phyloP scores from a whole-genome alignment of 2,329 filamentous ascomycete species.

The Huntiella bhutanensis region DNA sequence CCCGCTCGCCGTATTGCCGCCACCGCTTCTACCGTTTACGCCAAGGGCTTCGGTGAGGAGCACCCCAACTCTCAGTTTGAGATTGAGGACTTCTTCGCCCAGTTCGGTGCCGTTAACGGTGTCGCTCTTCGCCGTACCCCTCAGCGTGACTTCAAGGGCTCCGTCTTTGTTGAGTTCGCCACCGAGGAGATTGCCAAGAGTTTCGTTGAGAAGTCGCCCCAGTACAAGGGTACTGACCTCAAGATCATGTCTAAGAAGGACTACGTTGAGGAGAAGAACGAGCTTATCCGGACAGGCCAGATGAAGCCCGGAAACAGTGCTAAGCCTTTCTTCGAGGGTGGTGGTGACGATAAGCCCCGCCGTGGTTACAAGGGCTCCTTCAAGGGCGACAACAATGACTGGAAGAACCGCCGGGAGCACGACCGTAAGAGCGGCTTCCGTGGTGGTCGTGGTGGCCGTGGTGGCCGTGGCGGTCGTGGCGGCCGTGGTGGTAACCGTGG shows the following conservation, averaged over 20 bases:
- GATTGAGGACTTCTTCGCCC: conserved; percentile 77
- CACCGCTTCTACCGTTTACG: conserved; percentile 65
- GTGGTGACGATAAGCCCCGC: conserved; percentile 17
- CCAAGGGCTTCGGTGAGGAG: conserved; percentile 83
- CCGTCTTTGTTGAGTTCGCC: conserved; percentile 84
- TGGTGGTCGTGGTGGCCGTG: conserved; percentile 23
- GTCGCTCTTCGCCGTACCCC: conserved; percentile 69
- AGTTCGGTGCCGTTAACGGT: conserved; percentile 59
- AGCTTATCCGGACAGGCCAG: conserved; percentile 52
- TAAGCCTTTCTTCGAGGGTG: conserved; percentile 32
- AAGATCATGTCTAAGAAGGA: conserved; percentile 73
- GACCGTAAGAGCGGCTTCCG: conserved; percentile 42
- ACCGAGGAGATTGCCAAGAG: conserved; percentile 58
- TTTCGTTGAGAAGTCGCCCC: conserved; percentile 72
- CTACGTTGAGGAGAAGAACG: conserved; percentile 63
- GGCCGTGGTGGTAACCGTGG: conserved; percentile 18
- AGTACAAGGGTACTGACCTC: conserved; percentile 65
- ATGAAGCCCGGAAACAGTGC: conserved; percentile 36
- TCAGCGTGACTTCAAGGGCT: conserved; percentile 74
- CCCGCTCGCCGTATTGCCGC: conserved; percentile 40
- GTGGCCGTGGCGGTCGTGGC: conserved; percentile 22
- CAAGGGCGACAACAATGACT: conserved; percentile 34
- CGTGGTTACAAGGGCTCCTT: conserved; percentile 23
- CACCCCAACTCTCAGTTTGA: conserved; percentile 75
- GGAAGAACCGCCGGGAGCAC: conserved; percentile 44